phyloP scores from a whole-genome alignment of 2,329 filamentous ascomycete species.

The Ceratocystis variospora region DNA sequence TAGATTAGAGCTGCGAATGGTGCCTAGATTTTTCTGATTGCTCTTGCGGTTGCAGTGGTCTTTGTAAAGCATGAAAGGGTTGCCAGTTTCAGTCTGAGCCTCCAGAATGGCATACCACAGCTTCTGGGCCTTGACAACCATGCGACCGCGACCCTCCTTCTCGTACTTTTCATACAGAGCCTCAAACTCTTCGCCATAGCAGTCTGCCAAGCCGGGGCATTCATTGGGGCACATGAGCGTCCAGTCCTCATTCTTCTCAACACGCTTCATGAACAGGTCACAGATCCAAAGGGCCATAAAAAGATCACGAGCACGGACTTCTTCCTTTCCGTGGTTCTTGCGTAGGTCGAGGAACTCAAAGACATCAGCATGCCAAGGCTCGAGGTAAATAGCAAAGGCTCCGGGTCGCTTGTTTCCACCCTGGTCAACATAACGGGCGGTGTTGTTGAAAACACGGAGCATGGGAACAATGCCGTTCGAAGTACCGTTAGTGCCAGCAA shows the following conservation, averaged over 20 bases:
- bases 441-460: slow-evolving; percentile 99
- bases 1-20: slow-evolving; percentile 94
- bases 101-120: slow-evolving; percentile 98
- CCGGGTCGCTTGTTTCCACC: slow-evolving; percentile 98
- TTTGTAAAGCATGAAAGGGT: slow-evolving; percentile 99
- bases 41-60: slow-evolving; percentile 97
- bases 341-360: slow-evolving; percentile 95
- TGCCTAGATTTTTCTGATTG: slow-evolving; percentile 99
- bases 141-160: slow-evolving; percentile 69
- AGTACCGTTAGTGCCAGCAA: slow-evolving; percentile 92
- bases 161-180: slow-evolving; percentile 90
- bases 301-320: slow-evolving; percentile 88
- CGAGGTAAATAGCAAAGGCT: slow-evolving; percentile 96
- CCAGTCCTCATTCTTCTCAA: slow-evolving; percentile 93
- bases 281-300: slow-evolving; percentile 98
- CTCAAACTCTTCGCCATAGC: slow-evolving; percentile 96
- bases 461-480: slow-evolving; percentile 96
- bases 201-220: slow-evolving; percentile 84
- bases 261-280: slow-evolving; percentile 99
- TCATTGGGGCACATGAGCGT: slow-evolving; percentile 98
- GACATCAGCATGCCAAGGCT: slow-evolving; percentile 97
- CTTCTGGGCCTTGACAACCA: slow-evolving; percentile 94
- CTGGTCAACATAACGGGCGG: slow-evolving; percentile 94
- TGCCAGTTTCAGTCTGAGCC: slow-evolving; percentile 96
- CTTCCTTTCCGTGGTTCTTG: slow-evolving; percentile 99